phyloP scores from a whole-genome alignment of 192 early-diverging fungal genomes.

The Linnemannia zychae region DNA sequence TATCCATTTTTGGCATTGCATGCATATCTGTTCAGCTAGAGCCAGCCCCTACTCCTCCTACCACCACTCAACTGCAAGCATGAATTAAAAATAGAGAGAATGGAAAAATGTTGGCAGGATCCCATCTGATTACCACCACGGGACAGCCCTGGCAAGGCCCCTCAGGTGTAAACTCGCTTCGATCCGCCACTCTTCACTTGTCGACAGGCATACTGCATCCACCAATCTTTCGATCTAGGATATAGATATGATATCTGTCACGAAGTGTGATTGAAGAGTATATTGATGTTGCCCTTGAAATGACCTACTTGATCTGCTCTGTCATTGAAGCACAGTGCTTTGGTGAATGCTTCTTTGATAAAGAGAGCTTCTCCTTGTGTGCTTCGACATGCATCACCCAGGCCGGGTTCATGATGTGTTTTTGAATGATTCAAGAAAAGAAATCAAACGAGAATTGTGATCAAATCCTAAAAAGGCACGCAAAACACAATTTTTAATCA shows the following conservation, averaged over 20 bases:
- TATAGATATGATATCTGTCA: neutral
- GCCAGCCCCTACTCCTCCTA: no score
- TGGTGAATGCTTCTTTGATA: neutral
- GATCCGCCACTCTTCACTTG: neutral
- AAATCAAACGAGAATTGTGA: neutral
- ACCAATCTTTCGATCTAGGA: neutral
- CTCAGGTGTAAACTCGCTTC: slow-evolving; percentile 7
- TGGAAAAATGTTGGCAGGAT: neutral
- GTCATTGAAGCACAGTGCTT: neutral
- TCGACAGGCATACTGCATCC: neutral
- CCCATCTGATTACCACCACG: slow-evolving; percentile 4
- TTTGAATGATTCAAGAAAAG: neutral
- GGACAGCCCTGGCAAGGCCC: neutral
- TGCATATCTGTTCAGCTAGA: neutral
- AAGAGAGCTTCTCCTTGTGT: neutral
- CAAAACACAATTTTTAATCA: neutral
- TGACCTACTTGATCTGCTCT: slow-evolving; percentile 1
- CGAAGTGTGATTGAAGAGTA: neutral
- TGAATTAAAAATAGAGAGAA: neutral
- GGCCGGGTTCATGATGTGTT: neutral
- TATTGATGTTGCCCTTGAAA: neutral
- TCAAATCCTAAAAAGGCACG: neutral
- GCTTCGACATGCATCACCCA: slow-evolving; percentile 5
- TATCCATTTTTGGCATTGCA: neutral
- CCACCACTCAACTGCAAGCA: no score